Evolutionary conservation across 768 basidiomycete genomes (phyloP).

Genomic region (Tremella yokohamensis): DNA sequence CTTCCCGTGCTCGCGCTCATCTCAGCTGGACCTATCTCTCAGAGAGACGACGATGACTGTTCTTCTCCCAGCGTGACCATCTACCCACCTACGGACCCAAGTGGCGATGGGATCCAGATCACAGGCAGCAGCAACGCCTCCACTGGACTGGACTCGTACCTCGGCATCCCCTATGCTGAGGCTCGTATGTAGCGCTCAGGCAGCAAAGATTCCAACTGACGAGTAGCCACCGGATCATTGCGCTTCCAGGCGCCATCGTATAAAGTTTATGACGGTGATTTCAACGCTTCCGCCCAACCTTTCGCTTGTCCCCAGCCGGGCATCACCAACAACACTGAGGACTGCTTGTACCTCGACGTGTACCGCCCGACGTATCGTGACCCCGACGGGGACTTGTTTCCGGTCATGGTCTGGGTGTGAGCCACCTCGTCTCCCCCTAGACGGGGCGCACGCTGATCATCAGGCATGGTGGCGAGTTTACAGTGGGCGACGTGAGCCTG

Average conservation of each 20-base stretch:
- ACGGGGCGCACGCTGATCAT: not conserved
- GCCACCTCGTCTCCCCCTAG: slow-evolving; percentile 7
- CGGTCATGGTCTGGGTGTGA: slow-evolving; percentile 55
- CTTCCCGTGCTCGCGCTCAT: not conserved
- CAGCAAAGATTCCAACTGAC: not conserved
- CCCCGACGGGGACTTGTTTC: slow-evolving; percentile 41
- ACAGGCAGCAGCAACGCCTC: slow-evolving; percentile 20
- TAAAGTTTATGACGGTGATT: slow-evolving; percentile 23
- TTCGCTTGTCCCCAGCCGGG: slow-evolving; percentile 38
- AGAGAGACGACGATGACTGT: not conserved
- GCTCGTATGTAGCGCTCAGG: slow-evolving; percentile 30
- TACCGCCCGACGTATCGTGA: slow-evolving; percentile 52
- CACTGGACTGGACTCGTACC: slow-evolving; percentile 35
- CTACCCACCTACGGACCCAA: slow-evolving; percentile 22
- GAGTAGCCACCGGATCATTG: slow-evolving; percentile 16
- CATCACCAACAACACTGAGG: slow-evolving; percentile 45
- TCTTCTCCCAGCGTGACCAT: slow-evolving; percentile 26
- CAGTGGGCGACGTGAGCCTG: slow-evolving; percentile 32
- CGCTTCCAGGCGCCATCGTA: slow-evolving; percentile 36
- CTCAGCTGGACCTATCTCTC: not conserved
- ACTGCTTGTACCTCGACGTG: slow-evolving; percentile 58
- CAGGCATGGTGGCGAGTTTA: slow-evolving; percentile 53
- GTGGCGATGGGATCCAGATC: slow-evolving; percentile 21
- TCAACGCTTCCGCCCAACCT: slow-evolving; percentile 33
- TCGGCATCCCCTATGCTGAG: slow-evolving; percentile 46